These are phyloP conservation scores for Diaporthe ilicicola DNA, from an alignment of 2,329 filamentous ascomycete species.

Conservation along the genomic window DNA sequence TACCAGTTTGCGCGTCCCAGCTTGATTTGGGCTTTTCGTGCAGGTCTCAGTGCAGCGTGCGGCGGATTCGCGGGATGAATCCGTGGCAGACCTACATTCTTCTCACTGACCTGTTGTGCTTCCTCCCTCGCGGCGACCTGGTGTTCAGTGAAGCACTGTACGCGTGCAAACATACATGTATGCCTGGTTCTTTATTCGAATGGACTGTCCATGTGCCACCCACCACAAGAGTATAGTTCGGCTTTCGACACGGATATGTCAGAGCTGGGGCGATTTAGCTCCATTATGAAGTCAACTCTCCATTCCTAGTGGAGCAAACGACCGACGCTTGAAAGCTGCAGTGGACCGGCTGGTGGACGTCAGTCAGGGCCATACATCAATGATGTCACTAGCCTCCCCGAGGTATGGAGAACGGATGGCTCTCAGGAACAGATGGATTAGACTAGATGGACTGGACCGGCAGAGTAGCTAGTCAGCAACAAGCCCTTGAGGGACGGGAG, in stretches of 20 bases:
- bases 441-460: background rate
- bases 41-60: background rate
- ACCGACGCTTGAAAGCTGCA: background rate
- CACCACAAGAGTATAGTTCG: background rate
- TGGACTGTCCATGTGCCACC: background rate
- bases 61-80: slow-evolving; percentile 6
- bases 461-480: background rate
- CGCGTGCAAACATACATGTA: too few relatives aligned
- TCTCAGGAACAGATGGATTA: background rate
- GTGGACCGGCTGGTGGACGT: background rate
- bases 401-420: background rate
- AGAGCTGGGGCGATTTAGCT: slow-evolving; percentile 9
- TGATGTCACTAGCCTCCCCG: slow-evolving; percentile 20
- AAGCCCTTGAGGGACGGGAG: background rate
- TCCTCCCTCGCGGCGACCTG: too few relatives aligned
- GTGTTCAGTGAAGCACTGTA: too few relatives aligned
- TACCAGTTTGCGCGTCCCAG: background rate
- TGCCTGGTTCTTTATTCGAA: too few relatives aligned
- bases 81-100: background rate
- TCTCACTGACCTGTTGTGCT: background rate
- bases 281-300: slow-evolving; percentile 24
- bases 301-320: slow-evolving; percentile 4
- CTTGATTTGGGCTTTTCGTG: background rate
- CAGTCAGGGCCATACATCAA: slow-evolving; percentile 15
- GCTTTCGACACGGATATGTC: slow-evolving; percentile 2